Evolutionary conservation across 1,284 basidiomycete species (phyloP), one percentile per base, ranked within the genome.

Genomic region (Cutaneotrichosporon cutaneum): DNA sequence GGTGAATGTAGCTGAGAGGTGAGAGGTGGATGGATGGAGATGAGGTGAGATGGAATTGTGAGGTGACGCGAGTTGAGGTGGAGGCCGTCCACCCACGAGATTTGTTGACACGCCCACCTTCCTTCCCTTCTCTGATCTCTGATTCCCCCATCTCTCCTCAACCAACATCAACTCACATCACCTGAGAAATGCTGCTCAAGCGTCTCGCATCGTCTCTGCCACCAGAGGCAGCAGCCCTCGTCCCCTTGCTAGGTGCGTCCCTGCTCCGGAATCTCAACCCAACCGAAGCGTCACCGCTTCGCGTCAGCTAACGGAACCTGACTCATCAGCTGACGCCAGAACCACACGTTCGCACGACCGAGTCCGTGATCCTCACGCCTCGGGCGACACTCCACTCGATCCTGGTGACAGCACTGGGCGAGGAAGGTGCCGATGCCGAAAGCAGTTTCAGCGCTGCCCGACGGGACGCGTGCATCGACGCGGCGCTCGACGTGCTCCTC

Each of bases 301-400:
- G n/a, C 24, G 10, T 45, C 48, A 32, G 48, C 48, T 51, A 14
- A 16, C 1, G 39, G 14, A 13, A 42, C 18, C 32, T 8, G 54
- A 18, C n/a, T 4, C 45, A n/a, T 18, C 4, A 52, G 18, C 52
- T 59, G 32, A 60, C 51, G 10, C 10, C 64, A 68, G 67, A 66
- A 11, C 21, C 58, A 4, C 26, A 42, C 3, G 63, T 78, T 56
- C 66, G 63, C 24, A 78, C 76, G 7, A 75, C 75, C 1, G 76
- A 78, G 53, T 67, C 72, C n/a, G 54, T 77, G n/a, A 48, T 74
- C 26, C 71, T 73, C 61, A 73, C 75, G 2, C 61, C 69, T 2
- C 54, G 57, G 0, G 35, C 61, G 0, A 39, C 59, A 3, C 65
- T 77, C 22, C 45, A 54, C 4, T 13, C 47, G 32, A 61, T 69